Percentiles rank a stretch among this genome's conserved stretches.
These are phyloP conservation scores for Eurotiales sp. DNA, from an alignment of 2,329 filamentous ascomycete species.

Conservation along the genomic window DNA sequence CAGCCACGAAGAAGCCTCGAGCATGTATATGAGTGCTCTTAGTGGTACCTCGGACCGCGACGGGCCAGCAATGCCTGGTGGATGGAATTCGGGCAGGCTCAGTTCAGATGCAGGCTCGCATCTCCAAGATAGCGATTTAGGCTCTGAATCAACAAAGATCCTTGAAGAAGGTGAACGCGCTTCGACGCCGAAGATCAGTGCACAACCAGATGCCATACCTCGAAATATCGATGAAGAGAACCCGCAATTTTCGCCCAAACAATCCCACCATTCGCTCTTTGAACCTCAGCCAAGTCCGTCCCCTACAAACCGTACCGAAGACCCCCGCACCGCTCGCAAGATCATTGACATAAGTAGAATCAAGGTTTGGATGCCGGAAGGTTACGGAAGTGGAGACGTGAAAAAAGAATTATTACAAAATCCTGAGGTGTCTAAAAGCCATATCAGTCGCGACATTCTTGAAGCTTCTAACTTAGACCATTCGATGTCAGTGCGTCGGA, in stretches of 20 bases:
- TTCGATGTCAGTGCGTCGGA: slow-evolving; percentile 20
- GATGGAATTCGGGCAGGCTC: slow-evolving; percentile 34
- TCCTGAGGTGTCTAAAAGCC: neutral
- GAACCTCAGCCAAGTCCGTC: slow-evolving; percentile 15
- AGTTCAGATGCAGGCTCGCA: slow-evolving; percentile 11
- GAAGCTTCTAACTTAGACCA: slow-evolving; percentile 22
- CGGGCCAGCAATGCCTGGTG: slow-evolving; percentile 39
- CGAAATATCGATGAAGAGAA: neutral
- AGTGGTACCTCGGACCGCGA: slow-evolving; percentile 37
- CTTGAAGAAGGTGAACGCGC: slow-evolving; percentile 18
- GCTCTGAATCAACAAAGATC: slow-evolving; percentile 1
- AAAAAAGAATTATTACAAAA: neutral
- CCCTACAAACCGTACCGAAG: slow-evolving; percentile 20
- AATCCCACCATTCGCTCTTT: neutral
- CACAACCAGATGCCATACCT: slow-evolving; percentile 10
- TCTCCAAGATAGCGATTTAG: slow-evolving; percentile 4
- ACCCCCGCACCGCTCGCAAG: slow-evolving; percentile 30
- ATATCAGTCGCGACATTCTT: slow-evolving; percentile 22
- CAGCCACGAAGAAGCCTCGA: slow-evolving; percentile 48
- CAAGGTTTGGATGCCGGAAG: slow-evolving; percentile 32
- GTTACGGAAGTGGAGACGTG: neutral
- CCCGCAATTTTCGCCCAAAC: neutral
- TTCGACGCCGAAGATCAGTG: slow-evolving; percentile 30
- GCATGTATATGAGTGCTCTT: slow-evolving; percentile 55
- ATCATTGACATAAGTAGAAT: slow-evolving; percentile 34